Conservation (phyloP, 2,329 filamentous ascomycete genomes). For the Phyllosticta citrichinensis region DNA sequence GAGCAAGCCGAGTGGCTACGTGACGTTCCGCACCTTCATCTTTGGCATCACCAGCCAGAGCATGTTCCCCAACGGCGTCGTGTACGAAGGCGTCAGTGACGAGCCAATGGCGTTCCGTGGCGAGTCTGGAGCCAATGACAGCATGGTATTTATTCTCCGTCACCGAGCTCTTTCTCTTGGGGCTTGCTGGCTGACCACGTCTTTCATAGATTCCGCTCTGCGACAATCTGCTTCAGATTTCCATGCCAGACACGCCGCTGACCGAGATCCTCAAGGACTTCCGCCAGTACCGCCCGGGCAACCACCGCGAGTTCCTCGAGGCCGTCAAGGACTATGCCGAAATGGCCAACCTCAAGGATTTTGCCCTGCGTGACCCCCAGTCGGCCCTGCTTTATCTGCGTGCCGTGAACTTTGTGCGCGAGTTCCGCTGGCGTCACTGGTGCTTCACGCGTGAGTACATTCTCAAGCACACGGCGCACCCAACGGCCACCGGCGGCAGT, state of each 20-base stretch:
- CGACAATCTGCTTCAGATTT: constrained; percentile 76
- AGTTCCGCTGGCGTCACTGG: constrained; percentile 79
- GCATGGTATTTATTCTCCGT: constrained; percentile 50
- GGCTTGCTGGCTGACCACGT: neutral
- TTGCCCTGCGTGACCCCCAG: constrained; percentile 54
- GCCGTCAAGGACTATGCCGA: constrained; percentile 51
- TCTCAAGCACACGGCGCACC: constrained; percentile 64
- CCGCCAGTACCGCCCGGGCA: constrained; percentile 76
- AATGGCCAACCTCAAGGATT: constrained; percentile 47
- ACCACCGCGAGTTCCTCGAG: constrained; percentile 76
- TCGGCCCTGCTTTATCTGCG: constrained; percentile 37
- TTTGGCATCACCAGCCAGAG: constrained; percentile 88
- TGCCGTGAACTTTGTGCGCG: constrained; percentile 61
- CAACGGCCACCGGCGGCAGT: constrained; percentile 69
- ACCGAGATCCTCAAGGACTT: constrained; percentile 85
- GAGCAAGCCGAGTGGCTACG: constrained; percentile 74
- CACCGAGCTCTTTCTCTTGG: neutral
- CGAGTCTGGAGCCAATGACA: constrained; percentile 89
- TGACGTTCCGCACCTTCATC: constrained; percentile 89
- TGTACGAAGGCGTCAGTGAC: constrained; percentile 76
- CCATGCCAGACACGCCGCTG: constrained; percentile 81
- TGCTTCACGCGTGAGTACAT: constrained; percentile 80
- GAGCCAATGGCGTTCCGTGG: constrained; percentile 75
- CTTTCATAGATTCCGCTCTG: constrained; percentile 59
- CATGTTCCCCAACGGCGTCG: constrained; percentile 87